Evolutionary conservation across 352 stramenopile species (phyloP).

Genomic region (Plasmopara viticola): DNA sequence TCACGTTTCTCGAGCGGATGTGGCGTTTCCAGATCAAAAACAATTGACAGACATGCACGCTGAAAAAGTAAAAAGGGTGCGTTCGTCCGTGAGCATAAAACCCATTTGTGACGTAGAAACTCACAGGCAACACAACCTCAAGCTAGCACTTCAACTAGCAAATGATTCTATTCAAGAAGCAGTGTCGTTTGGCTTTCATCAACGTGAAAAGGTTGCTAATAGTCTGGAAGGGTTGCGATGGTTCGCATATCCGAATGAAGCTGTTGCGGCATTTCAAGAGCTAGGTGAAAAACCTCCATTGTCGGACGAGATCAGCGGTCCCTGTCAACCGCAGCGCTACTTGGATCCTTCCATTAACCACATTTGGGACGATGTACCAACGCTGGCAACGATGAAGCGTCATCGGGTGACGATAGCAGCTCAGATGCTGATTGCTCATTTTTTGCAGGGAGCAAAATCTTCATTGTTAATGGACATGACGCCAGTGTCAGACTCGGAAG

Average conservation of each 20-base stretch:
- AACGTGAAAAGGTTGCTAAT: conserved; percentile 20
- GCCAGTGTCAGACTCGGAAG: too few relatives aligned
- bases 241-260: conserved; percentile 32
- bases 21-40: conserved; percentile 4
- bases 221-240: conserved; percentile 25
- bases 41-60: conserved; percentile 7
- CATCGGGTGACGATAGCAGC: neutral
- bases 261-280: conserved; percentile 18
- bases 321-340: conserved; percentile 30
- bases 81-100: neutral
- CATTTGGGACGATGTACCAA: conserved; percentile 24
- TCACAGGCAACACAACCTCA: conserved; percentile 23
- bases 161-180: conserved; percentile 25
- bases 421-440: too few relatives aligned
- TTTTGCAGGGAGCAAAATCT: neutral
- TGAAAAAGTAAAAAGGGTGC: neutral
- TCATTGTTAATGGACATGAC: too few relatives aligned
- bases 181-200: conserved; percentile 10
- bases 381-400: conserved; percentile 22
- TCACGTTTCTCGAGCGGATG: conserved; percentile 27
- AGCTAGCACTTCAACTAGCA: conserved; percentile 15
- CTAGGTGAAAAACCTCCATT: conserved; percentile 17
- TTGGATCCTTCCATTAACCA: conserved; percentile 12
- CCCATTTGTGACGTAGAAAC: conserved; percentile 17
- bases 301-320: conserved; percentile 22